Conservation (phyloP, 1,139 yeast genomes). For the Suhomyces taliae region DNA sequence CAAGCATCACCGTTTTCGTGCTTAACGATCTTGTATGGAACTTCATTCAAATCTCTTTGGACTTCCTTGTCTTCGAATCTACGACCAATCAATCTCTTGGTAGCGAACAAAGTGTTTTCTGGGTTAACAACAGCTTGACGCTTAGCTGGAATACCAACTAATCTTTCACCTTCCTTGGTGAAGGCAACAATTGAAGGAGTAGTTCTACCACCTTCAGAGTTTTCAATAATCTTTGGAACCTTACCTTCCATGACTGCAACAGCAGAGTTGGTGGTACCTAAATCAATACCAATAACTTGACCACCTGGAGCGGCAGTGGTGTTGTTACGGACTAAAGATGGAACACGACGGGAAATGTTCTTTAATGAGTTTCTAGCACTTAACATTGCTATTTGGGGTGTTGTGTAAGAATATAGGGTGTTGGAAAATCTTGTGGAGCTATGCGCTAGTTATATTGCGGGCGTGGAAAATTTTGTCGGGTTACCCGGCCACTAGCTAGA, state of each 20-base stretch:
- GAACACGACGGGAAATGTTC: conserved; percentile 45
- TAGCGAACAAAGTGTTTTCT: conserved; percentile 95
- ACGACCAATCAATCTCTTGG: conserved; percentile 98
- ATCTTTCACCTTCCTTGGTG: conserved; percentile 88
- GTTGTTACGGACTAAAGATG: conserved; percentile 50
- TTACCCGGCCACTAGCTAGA: conserved; percentile 15
- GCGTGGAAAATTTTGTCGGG: conserved; percentile 16
- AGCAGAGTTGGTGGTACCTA: conserved; percentile 99
- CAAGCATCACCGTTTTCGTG: conserved; percentile 98
- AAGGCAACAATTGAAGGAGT: conserved; percentile 98
- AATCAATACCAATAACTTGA: conserved; percentile 95
- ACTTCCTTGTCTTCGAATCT: conserved; percentile 95
- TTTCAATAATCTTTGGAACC: conserved; percentile 93
- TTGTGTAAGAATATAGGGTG: not conserved
- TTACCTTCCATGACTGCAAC: conserved; percentile 98
- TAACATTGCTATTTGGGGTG: conserved; percentile 31
- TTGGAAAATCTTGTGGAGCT: not conserved
- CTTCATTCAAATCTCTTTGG: conserved; percentile 94
- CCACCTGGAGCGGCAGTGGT: conserved; percentile 57
- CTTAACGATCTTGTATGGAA: conserved; percentile 95
- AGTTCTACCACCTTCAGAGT: conserved; percentile 98
- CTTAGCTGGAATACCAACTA: conserved; percentile 98
- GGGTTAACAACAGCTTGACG: conserved; percentile 99
- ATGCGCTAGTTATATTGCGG: conserved; percentile 9
- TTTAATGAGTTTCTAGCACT: conserved; percentile 47